Evolutionary conservation across 2,329 filamentous ascomycete species (phyloP).

Genomic region (Neopestalotiopsis rosae): DNA sequence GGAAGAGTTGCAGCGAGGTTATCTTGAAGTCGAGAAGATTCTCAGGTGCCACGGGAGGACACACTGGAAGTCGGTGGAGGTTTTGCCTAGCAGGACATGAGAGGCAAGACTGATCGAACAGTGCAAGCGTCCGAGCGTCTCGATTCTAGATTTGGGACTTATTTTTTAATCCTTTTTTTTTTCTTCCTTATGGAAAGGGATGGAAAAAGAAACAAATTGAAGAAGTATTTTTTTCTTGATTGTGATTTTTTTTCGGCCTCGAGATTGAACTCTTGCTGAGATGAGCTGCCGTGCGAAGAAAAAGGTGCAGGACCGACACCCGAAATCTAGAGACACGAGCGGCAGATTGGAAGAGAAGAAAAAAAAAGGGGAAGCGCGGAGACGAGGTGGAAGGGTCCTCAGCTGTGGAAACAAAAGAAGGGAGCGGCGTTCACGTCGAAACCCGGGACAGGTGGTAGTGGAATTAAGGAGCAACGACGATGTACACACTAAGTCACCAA

Average conservation of each 20-base stretch:
- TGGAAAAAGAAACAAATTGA: conserved; percentile 13
- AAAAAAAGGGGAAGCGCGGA: conserved; percentile 12
- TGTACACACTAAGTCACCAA: conserved; percentile 18
- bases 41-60: conserved; percentile 32
- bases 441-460: not conserved
- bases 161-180: conserved; percentile 2
- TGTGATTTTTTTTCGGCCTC: not conserved
- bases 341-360: conserved; percentile 5
- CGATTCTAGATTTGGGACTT: conserved; percentile 1
- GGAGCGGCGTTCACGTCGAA: conserved; percentile 15
- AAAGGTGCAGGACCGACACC: conserved; percentile 13
- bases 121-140: conserved; percentile 8
- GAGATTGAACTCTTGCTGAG: not conserved
- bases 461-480: conserved; percentile 18
- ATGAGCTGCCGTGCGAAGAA: not conserved
- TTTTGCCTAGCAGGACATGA: conserved; percentile 22
- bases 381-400: conserved; percentile 16
- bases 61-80: conserved; percentile 24
- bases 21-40: conserved; percentile 23
- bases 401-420: conserved; percentile 20
- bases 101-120: conserved; percentile 12
- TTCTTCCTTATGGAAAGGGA: conserved; percentile 14
- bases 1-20: conserved; percentile 14
- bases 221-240: conserved; percentile 7
- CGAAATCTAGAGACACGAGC: not conserved